Evolutionary conservation across 208 protist genomes (phyloP).

Genomic region (Leishmania tropica): DNA sequence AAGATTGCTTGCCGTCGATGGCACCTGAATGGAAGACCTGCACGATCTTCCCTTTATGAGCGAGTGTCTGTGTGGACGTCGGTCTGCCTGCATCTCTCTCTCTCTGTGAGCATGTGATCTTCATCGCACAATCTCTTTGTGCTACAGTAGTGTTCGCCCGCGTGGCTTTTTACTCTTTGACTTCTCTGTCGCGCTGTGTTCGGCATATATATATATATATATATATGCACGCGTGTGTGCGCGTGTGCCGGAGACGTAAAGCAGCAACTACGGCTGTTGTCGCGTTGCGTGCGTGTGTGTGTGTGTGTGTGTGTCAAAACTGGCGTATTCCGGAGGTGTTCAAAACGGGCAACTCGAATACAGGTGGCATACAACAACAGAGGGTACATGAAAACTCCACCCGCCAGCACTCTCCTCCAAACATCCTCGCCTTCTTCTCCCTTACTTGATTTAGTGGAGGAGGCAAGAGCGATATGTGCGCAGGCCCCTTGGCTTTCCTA

Average conservation of each 20-base stretch:
- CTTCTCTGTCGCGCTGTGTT: neutral
- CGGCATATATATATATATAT: neutral
- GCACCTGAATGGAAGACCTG: neutral
- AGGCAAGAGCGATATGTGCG: neutral
- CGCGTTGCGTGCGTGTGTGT: too few species aligned
- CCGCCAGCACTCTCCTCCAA: neutral
- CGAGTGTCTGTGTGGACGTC: neutral
- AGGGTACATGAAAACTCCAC: neutral
- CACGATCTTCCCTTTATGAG: slow-evolving; percentile 8
- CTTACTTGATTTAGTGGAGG: neutral
- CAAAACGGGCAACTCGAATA: neutral
- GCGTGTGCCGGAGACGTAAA: neutral
- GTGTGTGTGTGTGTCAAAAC: neutral
- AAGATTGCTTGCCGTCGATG: neutral
- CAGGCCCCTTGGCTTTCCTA: neutral
- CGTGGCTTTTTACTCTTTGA: neutral
- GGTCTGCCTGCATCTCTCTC: neutral
- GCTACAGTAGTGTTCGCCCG: neutral
- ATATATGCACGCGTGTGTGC: neutral
- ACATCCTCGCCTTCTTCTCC: neutral
- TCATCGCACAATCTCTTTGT: neutral
- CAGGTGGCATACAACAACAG: neutral
- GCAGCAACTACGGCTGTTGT: neutral
- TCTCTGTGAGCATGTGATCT: slow-evolving; percentile 6
- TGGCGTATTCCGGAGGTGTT: neutral